These are phyloP conservation scores for Trichoderma orchidacearum DNA, from an alignment of 495 filamentous ascomycete species.

Conservation along the genomic window DNA sequence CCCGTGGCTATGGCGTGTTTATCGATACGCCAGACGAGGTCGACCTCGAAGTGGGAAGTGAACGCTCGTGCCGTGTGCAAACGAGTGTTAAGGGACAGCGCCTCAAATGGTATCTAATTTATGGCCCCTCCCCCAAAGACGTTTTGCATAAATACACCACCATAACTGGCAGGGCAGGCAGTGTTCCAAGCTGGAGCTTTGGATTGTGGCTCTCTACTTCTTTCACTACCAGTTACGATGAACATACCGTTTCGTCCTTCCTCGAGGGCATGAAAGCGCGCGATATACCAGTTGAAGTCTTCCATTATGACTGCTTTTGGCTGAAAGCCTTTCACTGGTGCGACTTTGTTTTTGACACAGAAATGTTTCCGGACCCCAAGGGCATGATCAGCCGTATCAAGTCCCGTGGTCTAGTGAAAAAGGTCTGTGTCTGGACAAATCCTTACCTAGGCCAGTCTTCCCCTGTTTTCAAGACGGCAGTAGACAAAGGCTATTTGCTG, in stretches of 20 bases:
- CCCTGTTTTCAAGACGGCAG: conserved; percentile 48
- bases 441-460: conserved; percentile 57
- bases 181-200: conserved; percentile 55
- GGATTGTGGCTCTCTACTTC: conserved; percentile 58
- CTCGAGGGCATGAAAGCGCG: conserved; percentile 53
- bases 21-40: conserved; percentile 46
- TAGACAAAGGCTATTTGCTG: conserved; percentile 52
- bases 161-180: conserved; percentile 44
- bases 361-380: conserved; percentile 56
- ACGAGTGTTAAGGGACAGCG: conserved; percentile 48
- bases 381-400: conserved; percentile 51
- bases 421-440: conserved; percentile 61
- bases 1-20: conserved; percentile 57
- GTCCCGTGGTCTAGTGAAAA: conserved; percentile 36
- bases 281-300: conserved; percentile 52
- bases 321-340: conserved; percentile 55
- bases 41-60: conserved; percentile 53
- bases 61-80: conserved; percentile 50
- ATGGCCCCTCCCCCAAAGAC: conserved; percentile 54
- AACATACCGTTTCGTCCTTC: conserved; percentile 51
- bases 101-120: conserved; percentile 49
- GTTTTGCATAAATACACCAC: conserved; percentile 48
- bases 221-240: conserved; percentile 60
- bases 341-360: conserved; percentile 55
- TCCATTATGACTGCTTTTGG: conserved; percentile 64